Evolutionary conservation across 371 early-diverging fungal genomes (phyloP), one percentile per base, ranked within the genome.

Genomic region (Actinomortierella wolfii): DNA sequence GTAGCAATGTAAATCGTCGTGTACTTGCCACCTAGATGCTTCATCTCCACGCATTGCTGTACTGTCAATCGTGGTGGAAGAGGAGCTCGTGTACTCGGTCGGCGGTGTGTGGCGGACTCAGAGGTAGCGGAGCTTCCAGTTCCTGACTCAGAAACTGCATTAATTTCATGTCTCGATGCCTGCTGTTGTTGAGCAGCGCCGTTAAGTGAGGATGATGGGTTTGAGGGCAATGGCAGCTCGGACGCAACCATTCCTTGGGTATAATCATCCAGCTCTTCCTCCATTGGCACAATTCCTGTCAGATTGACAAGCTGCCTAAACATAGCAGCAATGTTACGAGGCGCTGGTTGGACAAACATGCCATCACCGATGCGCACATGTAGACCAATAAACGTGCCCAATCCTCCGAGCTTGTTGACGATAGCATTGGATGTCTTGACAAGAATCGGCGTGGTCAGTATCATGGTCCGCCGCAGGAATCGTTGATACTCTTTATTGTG

Each of bases 1-100:
- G 87, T 87, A 0, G 86, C 87, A 44, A 87, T 82, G 47, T 79
- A 87, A 24, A 87, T 74, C 3, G 77, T 75, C 0, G 82, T 73
- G 24, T 58, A 71, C 20, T 54, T 52, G 26, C 59, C 66, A 11
- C 68, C 56, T 21, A 56, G 17, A n/a, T 29, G 18, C 50, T 57
- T 58, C 46, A 53, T 54, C 1, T 50, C 59, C n/a, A 50, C 55
- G 29, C 71, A 71, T 25, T 54, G 34, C 34, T 34, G 34, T 34
- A 34, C 34, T 11, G 34, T 34, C 7, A 34, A 11, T 11, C 34
- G 34, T 34, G 34, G 34, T 11, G 34, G 34, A 4, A 4, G 34
- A 34, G 34, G 34, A 4, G 11, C 34, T 34, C 34, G 34, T 6
- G 7, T 11, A 34, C 34, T 11, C 34, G 4, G 7, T 34, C 34